Conservation (phyloP, 73 alveolate species). For the Durusdinium trenchii region DNA sequence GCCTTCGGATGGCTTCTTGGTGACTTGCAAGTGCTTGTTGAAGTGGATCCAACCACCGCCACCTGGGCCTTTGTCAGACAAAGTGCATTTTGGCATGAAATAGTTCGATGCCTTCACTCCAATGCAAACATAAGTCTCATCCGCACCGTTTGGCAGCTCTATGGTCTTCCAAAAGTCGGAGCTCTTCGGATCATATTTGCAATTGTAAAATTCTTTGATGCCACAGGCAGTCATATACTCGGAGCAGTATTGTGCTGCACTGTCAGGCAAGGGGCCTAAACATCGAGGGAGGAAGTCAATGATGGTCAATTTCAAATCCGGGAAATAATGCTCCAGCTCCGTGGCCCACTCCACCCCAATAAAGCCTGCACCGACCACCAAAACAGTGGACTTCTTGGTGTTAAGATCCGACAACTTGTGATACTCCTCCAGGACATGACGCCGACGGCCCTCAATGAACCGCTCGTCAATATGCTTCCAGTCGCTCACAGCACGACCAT, state of each 20-base stretch:
- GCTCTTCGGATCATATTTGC: constrained; percentile 81
- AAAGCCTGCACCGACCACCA: constrained; percentile 88
- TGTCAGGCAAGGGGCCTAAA: constrained; percentile 87
- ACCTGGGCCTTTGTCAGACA: constrained; percentile 93
- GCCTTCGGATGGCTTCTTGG: constrained; percentile 76
- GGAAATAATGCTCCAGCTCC: constrained; percentile 75
- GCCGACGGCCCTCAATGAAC: constrained; percentile 79
- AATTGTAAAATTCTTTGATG: constrained; percentile 80
- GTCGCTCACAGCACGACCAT: constrained; percentile 68
- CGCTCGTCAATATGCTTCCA: constrained; percentile 90
- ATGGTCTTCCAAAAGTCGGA: constrained; percentile 76
- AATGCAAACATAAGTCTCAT: constrained; percentile 87
- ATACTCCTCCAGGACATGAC: constrained; percentile 76
- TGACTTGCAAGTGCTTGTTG: constrained; percentile 84
- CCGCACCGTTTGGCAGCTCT: constrained; percentile 60
- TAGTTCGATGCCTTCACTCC: constrained; percentile 92
- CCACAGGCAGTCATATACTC: constrained; percentile 73
- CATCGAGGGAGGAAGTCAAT: constrained; percentile 91
- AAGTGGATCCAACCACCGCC: constrained; percentile 95
- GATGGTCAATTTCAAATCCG: constrained; percentile 70
- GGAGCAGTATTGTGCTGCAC: constrained; percentile 88
- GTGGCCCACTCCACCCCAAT: constrained; percentile 94
- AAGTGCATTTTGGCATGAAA: constrained; percentile 86
- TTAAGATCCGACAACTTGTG: constrained; percentile 76
- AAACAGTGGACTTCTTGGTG: constrained; percentile 36